Conservation (phyloP, 129 eudicot species). For the Arctium minus region DNA sequence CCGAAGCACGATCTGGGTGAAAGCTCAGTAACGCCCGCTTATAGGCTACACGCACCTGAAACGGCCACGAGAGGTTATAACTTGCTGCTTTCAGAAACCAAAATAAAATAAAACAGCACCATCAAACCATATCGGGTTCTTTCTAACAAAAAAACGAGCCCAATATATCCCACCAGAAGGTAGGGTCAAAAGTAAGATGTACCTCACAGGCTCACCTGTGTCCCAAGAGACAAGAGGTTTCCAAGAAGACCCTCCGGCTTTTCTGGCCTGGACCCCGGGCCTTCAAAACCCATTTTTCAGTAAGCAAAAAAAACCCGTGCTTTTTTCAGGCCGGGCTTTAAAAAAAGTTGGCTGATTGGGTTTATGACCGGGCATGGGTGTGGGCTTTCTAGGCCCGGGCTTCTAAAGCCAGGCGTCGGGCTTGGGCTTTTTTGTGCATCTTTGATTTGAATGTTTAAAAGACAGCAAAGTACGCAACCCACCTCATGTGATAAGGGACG, state of each 20-base stretch:
- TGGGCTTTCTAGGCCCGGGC: not conserved
- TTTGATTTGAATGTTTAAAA: not conserved
- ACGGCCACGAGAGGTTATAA: not conserved
- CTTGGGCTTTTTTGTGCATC: not conserved
- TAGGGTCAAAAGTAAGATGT: no score
- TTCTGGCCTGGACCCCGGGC: not conserved
- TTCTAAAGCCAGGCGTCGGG: no score
- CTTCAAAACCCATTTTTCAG: not conserved
- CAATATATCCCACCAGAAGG: not conserved
- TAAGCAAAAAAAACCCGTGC: not conserved
- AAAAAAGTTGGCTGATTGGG: not conserved
- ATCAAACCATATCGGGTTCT: not conserved
- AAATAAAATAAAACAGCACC: not conserved
- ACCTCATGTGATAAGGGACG: conserved; percentile 55
- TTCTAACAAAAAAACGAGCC: not conserved
- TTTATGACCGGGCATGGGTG: not conserved
- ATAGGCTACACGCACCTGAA: conserved; percentile 82
- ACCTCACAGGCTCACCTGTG: no score
- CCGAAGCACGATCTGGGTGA: conserved; percentile 82
- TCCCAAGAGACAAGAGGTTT: not conserved
- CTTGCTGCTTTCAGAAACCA: not conserved
- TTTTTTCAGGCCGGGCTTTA: not conserved
- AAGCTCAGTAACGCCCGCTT: conserved; percentile 73
- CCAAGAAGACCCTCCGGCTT: not conserved
- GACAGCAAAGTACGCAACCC: conserved; percentile 14